Base-by-base conservation (phyloP, 441 rosid species). In the Gossypium aridum region DNA sequence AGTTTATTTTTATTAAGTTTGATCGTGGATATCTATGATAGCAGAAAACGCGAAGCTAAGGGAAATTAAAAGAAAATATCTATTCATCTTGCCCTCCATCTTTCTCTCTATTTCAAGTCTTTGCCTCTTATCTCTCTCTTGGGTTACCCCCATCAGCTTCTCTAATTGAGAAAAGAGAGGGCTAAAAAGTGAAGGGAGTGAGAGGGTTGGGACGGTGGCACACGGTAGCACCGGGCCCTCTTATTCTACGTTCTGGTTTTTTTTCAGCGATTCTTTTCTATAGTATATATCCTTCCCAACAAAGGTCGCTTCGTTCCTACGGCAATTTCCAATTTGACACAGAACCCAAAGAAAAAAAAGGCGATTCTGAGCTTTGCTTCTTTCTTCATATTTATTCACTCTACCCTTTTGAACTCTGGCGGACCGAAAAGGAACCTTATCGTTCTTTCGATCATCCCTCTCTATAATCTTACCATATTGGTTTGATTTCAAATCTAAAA, bases 301-400 rank as follows among this genome's bases (percentile, higher is more conserved):
- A 57, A 49, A 80, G 75, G 74, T 85, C 77, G 87, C 92, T 88
- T 88, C 68, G 70, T 81, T 85, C 82, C 63, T 81, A 88, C 90
- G 86, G 80, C 79, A 80, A 23, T 64, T 72, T 74, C 51, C 71
- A 28, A 73, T 81, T 81, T 83, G 81, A 78, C 77, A 25, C 72
- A 17, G 73, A 31, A 77, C 54, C 37, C 56, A 54, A 75, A 74
- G 55, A 72, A 74, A 84, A 39, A 2, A 8, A 8, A 51, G 75
- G 73, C 73, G 86, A 84, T 83, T 83, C 81, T 61, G 55, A 17
- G 54, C 66, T 28, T 70, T 25, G 60, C 6, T 49, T 8, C 57
- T 72, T 47, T 61, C 54, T 31, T n/a, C 57, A 16, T 51, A 20
- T 64, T 28, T 8, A 28, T 34, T 8, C 13, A 39, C 67, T 59